Evolutionary conservation across 2,329 filamentous ascomycete genomes (phyloP), one percentile per base, ranked within the genome.

Genomic region (Talaromyces pinophilus): DNA sequence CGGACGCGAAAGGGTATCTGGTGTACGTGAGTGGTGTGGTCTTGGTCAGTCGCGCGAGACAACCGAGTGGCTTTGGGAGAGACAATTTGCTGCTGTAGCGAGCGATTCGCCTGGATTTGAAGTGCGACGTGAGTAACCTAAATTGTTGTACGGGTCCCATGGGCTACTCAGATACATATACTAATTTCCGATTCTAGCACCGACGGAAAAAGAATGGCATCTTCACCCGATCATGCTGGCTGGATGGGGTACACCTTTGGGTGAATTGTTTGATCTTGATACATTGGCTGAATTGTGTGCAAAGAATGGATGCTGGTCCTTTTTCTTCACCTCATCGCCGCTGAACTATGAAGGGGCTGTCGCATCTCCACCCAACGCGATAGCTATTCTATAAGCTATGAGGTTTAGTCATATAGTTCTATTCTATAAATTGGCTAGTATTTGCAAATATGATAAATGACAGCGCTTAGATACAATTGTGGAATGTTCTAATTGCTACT

Each of bases 261-360:
- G 77, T 11, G 78, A 80, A 69, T 70, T 79, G 59, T 77, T 77
- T 63, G 75, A 80, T 65, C 71, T 80, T 38, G 79, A 81, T 67
- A 71, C 67, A 60, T 67, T 80, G 61, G 72, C 73, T 22, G 65
- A 71, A 19, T 64, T 74, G 48, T 79, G 77, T 67, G 71, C 70
- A 62, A 69, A 70, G 64, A 67, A 71, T 28, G 65, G 70, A 7
- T 68, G 77, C n/a, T 79, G 75, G 76, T 72, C 71, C 2, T 84
- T 84, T 68, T 83, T 84, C 67, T 69, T 84, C 4, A 76, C 79
- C 0, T 80, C 77, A 6, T 72, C 76, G 46, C 81, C 81, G 0
- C 71, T 83, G 19, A 81, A 82, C 54, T 77, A 79, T 65, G 74
- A 76, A 15, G 79, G 78, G 1, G 77, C 74, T 7, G 72, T 80